Evolutionary conservation across 805 yeast species (phyloP).

Genomic region (Suhomyces pyralidae): DNA sequence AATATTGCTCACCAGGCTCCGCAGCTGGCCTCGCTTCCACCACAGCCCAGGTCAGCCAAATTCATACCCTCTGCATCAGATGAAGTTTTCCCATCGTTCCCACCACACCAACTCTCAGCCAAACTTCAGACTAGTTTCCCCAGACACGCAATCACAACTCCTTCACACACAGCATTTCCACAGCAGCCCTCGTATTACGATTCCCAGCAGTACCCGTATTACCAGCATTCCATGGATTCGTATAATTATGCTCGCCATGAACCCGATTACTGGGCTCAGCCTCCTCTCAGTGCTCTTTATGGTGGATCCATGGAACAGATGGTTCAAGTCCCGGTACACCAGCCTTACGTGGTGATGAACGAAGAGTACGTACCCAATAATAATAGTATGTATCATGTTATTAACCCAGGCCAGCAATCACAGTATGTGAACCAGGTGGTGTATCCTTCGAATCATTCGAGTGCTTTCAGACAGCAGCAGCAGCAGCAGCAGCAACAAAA

Average conservation of each 20-base stretch:
- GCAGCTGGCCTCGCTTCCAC: not conserved
- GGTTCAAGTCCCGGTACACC: slow-evolving; percentile 9
- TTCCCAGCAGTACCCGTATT: slow-evolving; percentile 3
- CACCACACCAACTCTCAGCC: slow-evolving; percentile 23
- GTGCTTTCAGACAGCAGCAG: slow-evolving; percentile 2
- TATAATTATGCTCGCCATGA: slow-evolving; percentile 10
- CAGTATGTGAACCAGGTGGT: slow-evolving; percentile 2
- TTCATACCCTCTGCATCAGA: slow-evolving; percentile 14
- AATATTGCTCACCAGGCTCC: slow-evolving; percentile 16
- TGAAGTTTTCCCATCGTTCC: slow-evolving; percentile 17
- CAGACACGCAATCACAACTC: slow-evolving; percentile 9
- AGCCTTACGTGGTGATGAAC: slow-evolving; percentile 18
- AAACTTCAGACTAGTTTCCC: slow-evolving; percentile 21
- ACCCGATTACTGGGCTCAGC: slow-evolving; percentile 18
- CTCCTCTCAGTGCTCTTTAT: slow-evolving; percentile 8
- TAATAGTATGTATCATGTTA: slow-evolving; percentile 10
- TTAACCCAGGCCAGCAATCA: slow-evolving; percentile 5
- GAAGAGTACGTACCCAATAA: slow-evolving; percentile 10
- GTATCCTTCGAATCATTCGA: slow-evolving; percentile 1
- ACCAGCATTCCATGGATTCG: slow-evolving; percentile 2
- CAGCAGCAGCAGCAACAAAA: slow-evolving; percentile 3
- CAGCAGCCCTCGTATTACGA: slow-evolving; percentile 6
- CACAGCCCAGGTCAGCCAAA: slow-evolving; percentile 10
- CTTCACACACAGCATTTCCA: not conserved
- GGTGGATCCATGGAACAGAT: slow-evolving; percentile 8